Evolutionary conservation across 139 green algal species (phyloP).

Genomic region (Zygnema circumcarinatum): DNA sequence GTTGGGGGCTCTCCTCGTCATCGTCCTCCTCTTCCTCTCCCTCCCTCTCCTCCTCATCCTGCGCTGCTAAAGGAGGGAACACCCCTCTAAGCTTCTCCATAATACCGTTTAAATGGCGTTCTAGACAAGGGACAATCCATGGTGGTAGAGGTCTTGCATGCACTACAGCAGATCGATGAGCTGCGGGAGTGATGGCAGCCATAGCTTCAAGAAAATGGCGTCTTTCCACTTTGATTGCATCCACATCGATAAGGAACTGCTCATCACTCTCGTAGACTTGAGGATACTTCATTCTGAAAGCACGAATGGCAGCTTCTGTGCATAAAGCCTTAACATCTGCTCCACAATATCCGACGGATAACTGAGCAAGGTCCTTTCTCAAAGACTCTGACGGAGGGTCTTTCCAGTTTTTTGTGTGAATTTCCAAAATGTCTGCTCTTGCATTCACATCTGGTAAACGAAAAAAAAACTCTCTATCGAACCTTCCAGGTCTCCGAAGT

Average conservation of each 20-base stretch:
- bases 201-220: conserved; percentile 84
- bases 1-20: conserved; percentile 4
- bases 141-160: conserved; percentile 70
- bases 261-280: conserved; percentile 58
- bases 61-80: conserved; percentile 71
- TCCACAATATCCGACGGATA: conserved; percentile 87
- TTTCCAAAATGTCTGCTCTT: conserved; percentile 83
- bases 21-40: conserved; percentile 46
- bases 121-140: conserved; percentile 15
- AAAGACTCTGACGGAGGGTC: conserved; percentile 68
- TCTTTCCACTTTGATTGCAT: conserved; percentile 67
- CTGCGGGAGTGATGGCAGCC: conserved; percentile 78
- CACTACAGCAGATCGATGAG: conserved; percentile 72
- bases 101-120: neutral
- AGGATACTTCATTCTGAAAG: conserved; percentile 84
- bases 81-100: conserved; percentile 53
- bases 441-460: conserved; percentile 73
- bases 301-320: conserved; percentile 88
- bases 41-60: conserved; percentile 37
- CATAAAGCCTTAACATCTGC: conserved; percentile 95
- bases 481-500: conserved; percentile 74
- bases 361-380: conserved; percentile 70
- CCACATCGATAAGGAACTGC: conserved; percentile 73
- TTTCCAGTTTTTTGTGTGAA: conserved; percentile 87
- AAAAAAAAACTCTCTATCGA: conserved; percentile 83